Base-by-base conservation (phyloP, 2,329 filamentous ascomycete species). In the Cladosporium sp. region DNA sequence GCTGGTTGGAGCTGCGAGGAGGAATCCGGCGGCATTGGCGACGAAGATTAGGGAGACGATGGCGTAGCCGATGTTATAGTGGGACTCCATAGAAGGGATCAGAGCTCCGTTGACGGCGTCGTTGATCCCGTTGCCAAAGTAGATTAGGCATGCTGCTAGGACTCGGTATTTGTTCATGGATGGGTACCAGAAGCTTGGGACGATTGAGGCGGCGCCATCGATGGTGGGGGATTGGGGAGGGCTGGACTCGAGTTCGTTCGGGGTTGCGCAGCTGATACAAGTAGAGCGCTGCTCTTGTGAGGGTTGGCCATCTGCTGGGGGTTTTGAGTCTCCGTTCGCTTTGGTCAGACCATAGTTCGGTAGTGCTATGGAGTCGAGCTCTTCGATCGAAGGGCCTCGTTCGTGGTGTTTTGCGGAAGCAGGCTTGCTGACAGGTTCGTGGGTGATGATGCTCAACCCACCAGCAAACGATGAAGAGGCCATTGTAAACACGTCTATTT, bases 41-140 rank as follows among this genome's bases (percentile, higher is more conserved):
- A 93, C 78, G 71, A 93, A 94, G 61, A 94, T 87, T 32, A 92
- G 72, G 2, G 88, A 92, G 2, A 93, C 86, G 7, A 88, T 69
- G 2, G 83, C 85, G 64, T 93, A 92, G 36, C 84, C 84, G 50
- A 93, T 88, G 51, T 75, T 57, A 62, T 92, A 94, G 59, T 86
- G 80, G 65, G 71, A 74, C 64, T 92, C 86, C 67, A 94, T 86
- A 62, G 89, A 89, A 0, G 88, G 88, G 57, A 94, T 86, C 51
- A 93, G 63, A 9, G 88, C 86, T 62, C 88, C 88, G 1, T 87
- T 81, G 0, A 85, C 71, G 58, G 55, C 55, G 43, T 94, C 89
- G 57, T 81, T 87, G 52, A 93, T 69, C 0, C 87, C 89, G 59
- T 84, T 83, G 2, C 77, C 76, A 53, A 93, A 77, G 52, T 79